phyloP scores from a whole-genome alignment of 2,329 filamentous ascomycete species.

The Aspergillus cejpii region DNA sequence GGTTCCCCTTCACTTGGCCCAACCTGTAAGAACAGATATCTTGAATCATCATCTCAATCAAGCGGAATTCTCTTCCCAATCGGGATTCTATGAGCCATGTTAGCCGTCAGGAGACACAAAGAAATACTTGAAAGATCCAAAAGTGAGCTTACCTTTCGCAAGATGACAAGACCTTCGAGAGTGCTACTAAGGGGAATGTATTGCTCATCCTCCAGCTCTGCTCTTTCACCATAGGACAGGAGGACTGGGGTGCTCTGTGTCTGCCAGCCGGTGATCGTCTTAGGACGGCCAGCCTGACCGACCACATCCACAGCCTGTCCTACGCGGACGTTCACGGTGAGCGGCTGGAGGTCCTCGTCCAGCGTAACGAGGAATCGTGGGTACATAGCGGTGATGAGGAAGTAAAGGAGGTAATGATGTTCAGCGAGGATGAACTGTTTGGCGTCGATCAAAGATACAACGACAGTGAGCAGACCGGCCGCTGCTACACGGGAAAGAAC shows the following conservation, averaged over 20 bases:
- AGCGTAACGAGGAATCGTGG: conserved; percentile 94
- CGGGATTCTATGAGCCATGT: conserved; percentile 37
- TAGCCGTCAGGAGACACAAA: conserved; percentile 15
- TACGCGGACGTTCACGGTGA: conserved; percentile 93
- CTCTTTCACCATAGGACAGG: conserved; percentile 87
- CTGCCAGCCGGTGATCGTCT: conserved; percentile 99
- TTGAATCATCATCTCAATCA: conserved; percentile 23
- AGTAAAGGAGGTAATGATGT: conserved; percentile 92
- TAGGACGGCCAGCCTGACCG: conserved; percentile 90
- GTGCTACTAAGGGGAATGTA: conserved; percentile 88
- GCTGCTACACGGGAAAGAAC: conserved; percentile 87
- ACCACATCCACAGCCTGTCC: conserved; percentile 98
- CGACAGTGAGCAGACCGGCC: conserved; percentile 79
- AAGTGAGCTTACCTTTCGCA: conserved; percentile 71
- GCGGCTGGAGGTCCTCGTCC: conserved; percentile 85
- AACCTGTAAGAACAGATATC: conserved; percentile 13
- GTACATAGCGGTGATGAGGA: conserved; percentile 92
- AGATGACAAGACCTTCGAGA: conserved; percentile 88
- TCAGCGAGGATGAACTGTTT: conserved; percentile 72
- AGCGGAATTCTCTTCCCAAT: conserved; percentile 38
- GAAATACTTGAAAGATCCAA: neutral
- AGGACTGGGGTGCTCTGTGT: conserved; percentile 98
- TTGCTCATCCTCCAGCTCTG: conserved; percentile 95
- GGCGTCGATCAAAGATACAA: conserved; percentile 90
- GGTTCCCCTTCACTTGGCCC: conserved; percentile 15